Percentiles rank a stretch among this genome's conserved stretches.
These are phyloP conservation scores for Termitomyces sp. DNA, from an alignment of 768 basidiomycete genomes.

Conservation along the genomic window DNA sequence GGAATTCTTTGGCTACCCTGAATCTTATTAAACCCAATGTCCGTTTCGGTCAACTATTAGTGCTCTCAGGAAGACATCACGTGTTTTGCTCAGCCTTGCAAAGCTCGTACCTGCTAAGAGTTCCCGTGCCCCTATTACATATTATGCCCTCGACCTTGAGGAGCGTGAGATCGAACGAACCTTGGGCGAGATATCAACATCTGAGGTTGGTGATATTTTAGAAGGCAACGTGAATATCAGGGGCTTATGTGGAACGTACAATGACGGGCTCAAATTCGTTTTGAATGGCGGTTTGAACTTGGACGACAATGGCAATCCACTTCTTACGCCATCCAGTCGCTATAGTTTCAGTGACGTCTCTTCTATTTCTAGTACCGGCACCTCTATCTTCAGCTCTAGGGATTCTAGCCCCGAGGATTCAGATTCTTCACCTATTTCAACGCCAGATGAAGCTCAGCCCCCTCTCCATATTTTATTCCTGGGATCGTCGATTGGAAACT, in stretches of 20 bases:
- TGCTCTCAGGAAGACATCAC: constrained; percentile 83
- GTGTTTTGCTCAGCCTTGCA: constrained; percentile 70
- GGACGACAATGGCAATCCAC: constrained; percentile 6
- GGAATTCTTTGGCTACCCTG: not conserved
- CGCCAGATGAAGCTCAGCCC: constrained; percentile 36
- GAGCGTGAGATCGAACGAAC: constrained; percentile 80
- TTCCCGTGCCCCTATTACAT: constrained; percentile 53
- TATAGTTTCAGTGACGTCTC: constrained; percentile 26
- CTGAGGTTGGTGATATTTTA: constrained; percentile 56
- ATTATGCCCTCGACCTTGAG: constrained; percentile 93
- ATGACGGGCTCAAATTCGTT: constrained; percentile 81
- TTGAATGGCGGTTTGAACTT: constrained; percentile 52
- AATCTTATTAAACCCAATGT: not conserved
- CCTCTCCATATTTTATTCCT: constrained; percentile 86
- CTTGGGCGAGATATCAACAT: constrained; percentile 57
- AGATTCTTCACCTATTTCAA: constrained; percentile 33
- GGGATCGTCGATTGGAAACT: constrained; percentile 92
- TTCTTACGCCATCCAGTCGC: constrained; percentile 1
- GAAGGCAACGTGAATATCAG: constrained; percentile 70
- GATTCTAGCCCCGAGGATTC: constrained; percentile 19
- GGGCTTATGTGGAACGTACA: constrained; percentile 90
- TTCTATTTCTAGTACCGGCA: constrained; percentile 28
- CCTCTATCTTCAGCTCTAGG: constrained; percentile 18
- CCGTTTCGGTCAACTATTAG: constrained; percentile 30
- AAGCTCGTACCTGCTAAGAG: constrained; percentile 34